Evolutionary conservation across 441 rosid species (phyloP).

Genomic region (Jatropha podagrica): DNA sequence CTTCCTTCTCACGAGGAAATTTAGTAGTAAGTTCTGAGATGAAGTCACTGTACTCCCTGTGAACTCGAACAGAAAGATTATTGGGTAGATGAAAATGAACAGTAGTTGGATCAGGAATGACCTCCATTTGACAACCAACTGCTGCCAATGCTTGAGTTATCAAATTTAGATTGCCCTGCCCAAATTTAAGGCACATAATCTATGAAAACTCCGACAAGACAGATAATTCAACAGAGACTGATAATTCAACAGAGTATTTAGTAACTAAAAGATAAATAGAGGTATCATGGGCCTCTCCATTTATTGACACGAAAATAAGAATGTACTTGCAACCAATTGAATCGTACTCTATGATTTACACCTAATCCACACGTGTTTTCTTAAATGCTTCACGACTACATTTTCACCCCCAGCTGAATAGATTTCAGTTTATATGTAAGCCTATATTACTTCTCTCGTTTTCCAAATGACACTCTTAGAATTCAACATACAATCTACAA

Average conservation of each 20-base stretch:
- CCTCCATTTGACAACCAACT: conserved; percentile 86
- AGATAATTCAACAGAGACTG: not conserved
- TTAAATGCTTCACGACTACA: not conserved
- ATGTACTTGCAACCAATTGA: not conserved
- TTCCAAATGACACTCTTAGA: conserved; percentile 1
- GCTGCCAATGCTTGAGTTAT: conserved; percentile 88
- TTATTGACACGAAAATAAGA: not conserved
- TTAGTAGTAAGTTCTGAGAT: conserved; percentile 56
- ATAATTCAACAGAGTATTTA: not conserved
- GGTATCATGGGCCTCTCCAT: not conserved
- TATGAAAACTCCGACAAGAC: not conserved
- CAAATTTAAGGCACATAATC: conserved; percentile 26
- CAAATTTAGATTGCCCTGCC: conserved; percentile 90
- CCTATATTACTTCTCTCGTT: not conserved
- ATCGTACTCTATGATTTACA: not conserved
- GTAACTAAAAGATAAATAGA: not conserved
- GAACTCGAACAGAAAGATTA: conserved; percentile 71
- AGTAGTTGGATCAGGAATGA: conserved; percentile 91
- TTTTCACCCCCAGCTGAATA: not conserved
- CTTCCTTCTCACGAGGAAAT: conserved; percentile 90
- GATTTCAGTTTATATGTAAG: not conserved
- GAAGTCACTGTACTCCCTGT: conserved; percentile 70
- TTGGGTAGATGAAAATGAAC: conserved; percentile 94
- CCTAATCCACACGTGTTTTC: not conserved
- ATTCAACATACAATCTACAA: not conserved